These are phyloP conservation scores for Daldinia decipiens DNA, from an alignment of 495 filamentous ascomycete genomes.

Conservation along the genomic window DNA sequence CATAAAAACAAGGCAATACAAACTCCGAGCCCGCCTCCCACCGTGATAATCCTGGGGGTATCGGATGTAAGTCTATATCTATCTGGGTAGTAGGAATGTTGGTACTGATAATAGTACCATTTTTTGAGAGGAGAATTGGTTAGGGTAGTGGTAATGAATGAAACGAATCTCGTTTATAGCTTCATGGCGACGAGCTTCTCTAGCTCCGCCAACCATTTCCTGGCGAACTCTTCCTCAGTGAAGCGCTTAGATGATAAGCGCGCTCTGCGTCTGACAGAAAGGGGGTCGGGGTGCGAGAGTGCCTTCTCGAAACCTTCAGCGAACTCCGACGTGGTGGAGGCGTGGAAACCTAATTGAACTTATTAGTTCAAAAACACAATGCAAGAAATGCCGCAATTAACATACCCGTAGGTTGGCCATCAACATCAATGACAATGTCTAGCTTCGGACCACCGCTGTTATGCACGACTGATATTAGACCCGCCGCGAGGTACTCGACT, in stretches of 20 bases:
- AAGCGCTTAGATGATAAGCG: conserved; percentile 81
- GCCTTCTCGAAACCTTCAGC: conserved; percentile 81
- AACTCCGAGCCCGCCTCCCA: conserved; percentile 31
- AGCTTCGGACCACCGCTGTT: conserved; percentile 89
- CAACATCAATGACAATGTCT: conserved; percentile 87
- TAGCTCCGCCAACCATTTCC: conserved; percentile 76
- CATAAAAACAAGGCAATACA: conserved; percentile 11
- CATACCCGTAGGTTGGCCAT: conserved; percentile 77
- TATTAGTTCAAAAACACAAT: conserved; percentile 25
- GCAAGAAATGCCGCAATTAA: not conserved
- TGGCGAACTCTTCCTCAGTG: conserved; percentile 84
- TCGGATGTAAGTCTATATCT: conserved; percentile 38
- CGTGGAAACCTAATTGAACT: conserved; percentile 75
- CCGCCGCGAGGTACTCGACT: conserved; percentile 97
- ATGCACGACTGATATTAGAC: conserved; percentile 90
- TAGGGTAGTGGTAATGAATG: not conserved
- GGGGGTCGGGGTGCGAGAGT: conserved; percentile 70
- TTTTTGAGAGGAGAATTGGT: conserved; percentile 1
- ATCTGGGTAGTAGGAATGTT: conserved; percentile 19
- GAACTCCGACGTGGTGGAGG: conserved; percentile 78
- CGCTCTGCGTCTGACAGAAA: conserved; percentile 76
- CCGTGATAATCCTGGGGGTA: conserved; percentile 37
- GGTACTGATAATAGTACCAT: not conserved
- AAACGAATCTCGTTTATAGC: conserved; percentile 19
- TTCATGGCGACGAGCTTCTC: conserved; percentile 69